These are phyloP conservation scores for Drosera spatulata DNA, from an alignment of 179 eudicot species.

Conservation along the genomic window DNA sequence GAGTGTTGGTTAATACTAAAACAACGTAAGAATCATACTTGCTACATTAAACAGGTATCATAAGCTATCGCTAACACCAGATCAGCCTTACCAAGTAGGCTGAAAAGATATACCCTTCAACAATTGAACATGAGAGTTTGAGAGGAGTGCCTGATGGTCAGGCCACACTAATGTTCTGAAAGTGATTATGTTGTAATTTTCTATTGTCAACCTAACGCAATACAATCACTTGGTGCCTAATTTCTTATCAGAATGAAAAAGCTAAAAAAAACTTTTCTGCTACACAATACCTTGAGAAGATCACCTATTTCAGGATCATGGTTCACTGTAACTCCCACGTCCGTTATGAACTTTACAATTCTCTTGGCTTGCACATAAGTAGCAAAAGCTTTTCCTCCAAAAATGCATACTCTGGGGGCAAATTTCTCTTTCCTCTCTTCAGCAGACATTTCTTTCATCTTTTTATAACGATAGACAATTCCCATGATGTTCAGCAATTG, in stretches of 20 bases:
- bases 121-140: too few relatives aligned
- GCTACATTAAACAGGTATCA: too few relatives aligned
- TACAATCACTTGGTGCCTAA: too few relatives aligned
- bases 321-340: conserved; percentile 79
- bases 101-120: too few relatives aligned
- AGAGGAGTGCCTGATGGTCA: too few relatives aligned
- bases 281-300: conserved; percentile 54
- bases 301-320: conserved; percentile 88
- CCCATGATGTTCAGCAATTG: conserved; percentile 85
- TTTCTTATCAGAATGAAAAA: not conserved
- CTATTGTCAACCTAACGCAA: too few relatives aligned
- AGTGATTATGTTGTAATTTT: too few relatives aligned
- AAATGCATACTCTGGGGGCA: conserved; percentile 85
- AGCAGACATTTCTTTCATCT: conserved; percentile 86
- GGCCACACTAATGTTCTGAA: too few relatives aligned
- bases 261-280: not conserved
- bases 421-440: conserved; percentile 48
- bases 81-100: too few relatives aligned
- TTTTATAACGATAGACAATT: conserved; percentile 79
- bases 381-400: conserved; percentile 97
- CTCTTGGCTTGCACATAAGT: conserved; percentile 94
- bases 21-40: too few relatives aligned
- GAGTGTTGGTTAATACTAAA: too few relatives aligned
- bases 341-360: conserved; percentile 86
- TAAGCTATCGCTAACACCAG: too few relatives aligned